Conservation (phyloP, 2,329 filamentous ascomycete species). For the Alternaria panax region DNA sequence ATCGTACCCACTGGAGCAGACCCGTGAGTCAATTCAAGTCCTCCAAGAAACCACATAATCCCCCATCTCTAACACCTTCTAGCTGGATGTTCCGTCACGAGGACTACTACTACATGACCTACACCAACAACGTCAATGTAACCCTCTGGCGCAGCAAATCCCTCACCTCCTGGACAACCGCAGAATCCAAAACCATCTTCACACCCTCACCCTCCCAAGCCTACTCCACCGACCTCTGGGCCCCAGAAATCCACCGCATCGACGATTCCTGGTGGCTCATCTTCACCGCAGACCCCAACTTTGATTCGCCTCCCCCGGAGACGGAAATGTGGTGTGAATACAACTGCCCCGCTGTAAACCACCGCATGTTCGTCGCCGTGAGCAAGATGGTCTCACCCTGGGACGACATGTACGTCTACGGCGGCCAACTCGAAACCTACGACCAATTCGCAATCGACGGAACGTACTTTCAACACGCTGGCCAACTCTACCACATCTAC, state of each 20-base stretch:
- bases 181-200: conserved; percentile 55
- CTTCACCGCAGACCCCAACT: conserved; percentile 60
- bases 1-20: conserved; percentile 54
- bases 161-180: conserved; percentile 55
- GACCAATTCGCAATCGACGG: conserved; percentile 63
- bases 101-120: conserved; percentile 56
- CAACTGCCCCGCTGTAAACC: conserved; percentile 59
- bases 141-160: conserved; percentile 52
- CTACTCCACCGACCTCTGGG: conserved; percentile 60
- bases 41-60: neutral
- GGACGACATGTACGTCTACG: conserved; percentile 55
- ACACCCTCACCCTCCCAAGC: conserved; percentile 51
- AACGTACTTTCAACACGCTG: conserved; percentile 58
- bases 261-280: conserved; percentile 60
- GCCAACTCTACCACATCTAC: conserved; percentile 50
- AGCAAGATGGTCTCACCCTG: conserved; percentile 54
- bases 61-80: neutral
- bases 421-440: conserved; percentile 58
- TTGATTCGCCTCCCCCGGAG: conserved; percentile 56
- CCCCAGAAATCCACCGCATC: conserved; percentile 59
- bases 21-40: conserved; percentile 40
- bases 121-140: conserved; percentile 54
- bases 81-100: conserved; percentile 55
- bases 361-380: conserved; percentile 61
- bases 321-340: conserved; percentile 59